Conservation (phyloP, 2,329 filamentous ascomycete species). For the Aspergillus neoniger region DNA sequence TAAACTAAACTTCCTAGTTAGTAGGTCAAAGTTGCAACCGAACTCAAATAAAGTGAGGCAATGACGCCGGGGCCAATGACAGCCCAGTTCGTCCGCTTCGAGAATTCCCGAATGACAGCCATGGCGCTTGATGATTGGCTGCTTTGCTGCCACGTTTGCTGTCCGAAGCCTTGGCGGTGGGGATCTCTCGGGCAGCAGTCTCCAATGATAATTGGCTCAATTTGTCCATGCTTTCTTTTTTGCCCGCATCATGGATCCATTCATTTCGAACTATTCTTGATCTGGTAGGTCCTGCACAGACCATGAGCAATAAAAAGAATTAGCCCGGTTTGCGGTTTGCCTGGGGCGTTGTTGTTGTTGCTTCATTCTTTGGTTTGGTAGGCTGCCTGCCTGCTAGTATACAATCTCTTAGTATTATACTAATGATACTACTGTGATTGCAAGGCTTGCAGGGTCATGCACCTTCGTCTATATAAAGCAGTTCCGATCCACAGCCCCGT, state of each 20-base stretch:
- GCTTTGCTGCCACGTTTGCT: constrained; percentile 23
- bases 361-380: background rate
- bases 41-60: constrained; percentile 29
- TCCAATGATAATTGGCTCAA: background rate
- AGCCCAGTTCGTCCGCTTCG: constrained; percentile 20
- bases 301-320: background rate
- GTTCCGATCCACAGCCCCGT: no score
- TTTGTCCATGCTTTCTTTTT: background rate
- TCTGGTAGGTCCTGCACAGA: background rate
- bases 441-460: background rate
- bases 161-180: constrained; percentile 4
- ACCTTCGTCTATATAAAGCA: background rate
- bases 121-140: constrained; percentile 17
- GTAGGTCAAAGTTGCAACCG: background rate
- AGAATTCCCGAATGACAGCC: constrained; percentile 27
- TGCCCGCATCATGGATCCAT: no score
- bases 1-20: no score
- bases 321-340: no score
- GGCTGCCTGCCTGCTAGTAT: no score
- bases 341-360: no score
- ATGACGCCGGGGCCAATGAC: constrained; percentile 25
- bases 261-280: no score
- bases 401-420: no score
- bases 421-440: background rate
- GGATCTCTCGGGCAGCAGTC: background rate